Base-by-base conservation (phyloP, 192 early-diverging fungal genomes). In the Oehlia diaphana region DNA sequence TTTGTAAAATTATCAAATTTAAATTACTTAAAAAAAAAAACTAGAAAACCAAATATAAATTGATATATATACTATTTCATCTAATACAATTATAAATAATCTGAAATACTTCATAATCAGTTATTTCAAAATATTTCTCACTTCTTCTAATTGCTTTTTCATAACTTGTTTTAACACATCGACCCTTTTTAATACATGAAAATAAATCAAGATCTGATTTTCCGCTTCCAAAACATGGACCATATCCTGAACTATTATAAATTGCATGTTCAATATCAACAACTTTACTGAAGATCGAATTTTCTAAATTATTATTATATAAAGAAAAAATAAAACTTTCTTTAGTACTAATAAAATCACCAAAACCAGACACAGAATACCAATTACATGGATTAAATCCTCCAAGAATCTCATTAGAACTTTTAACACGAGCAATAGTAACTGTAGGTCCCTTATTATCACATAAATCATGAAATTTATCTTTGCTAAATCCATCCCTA, bases 361-460 rank as follows among this genome's bases (percentile, higher is more conserved):
- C 19, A 42, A 42, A 42, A 42, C 39, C 7, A 8, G 39, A 0
- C 9, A 7, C 26, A 31, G 67, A 69, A 31, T 64, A 13, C 81
- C 81, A 81, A 58, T 50, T 58, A 65, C 39, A 50, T 19, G 81
- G 75, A 64, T 81, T 78, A 65, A 72, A 81, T 5, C 81, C 81
- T 7, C 81, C 81, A 66, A 81, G 70, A 44, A 81, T 78, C 26
- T 81, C 74, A 23, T 68, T 73, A 1, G 64, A 70, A 8, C 63
- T 74, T 44, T 70, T 81, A 12, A 78, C 53, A 14, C 53, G 65
- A 39, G 78, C 28, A n/a, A 78, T 37, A 5, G 76, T 78, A 8
- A 81, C 53, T 16, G 81, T 81, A 47, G 81, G 76, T 28, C 75
- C 81, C 39, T 77, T 62, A 28, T 72, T 61, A 72, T n/a, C 39